A percentile compares a stretch with the other conserved stretches of the same genome.
phyloP scores from a whole-genome alignment of 352 stramenopile species.

The Aphanomyces cochlioides region DNA sequence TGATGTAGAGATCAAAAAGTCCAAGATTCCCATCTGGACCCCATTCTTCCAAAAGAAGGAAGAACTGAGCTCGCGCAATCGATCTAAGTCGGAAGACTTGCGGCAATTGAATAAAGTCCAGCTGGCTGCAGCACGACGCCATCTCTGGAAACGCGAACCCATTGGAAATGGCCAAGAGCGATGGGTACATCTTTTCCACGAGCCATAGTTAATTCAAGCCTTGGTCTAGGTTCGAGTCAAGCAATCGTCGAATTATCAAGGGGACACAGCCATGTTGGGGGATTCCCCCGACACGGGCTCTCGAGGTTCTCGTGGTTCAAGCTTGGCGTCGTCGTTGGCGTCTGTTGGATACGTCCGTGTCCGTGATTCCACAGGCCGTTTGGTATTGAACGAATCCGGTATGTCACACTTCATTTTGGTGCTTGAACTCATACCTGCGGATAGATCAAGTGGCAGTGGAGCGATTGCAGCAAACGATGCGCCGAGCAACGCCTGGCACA shows the following conservation, averaged over 20 bases:
- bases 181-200: slow-evolving; percentile 45
- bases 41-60: slow-evolving; percentile 7
- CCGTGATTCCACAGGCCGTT: slow-evolving; percentile 55
- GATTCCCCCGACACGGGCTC: slow-evolving; percentile 10
- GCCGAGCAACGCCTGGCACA: background rate
- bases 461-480: slow-evolving; percentile 35
- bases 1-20: background rate
- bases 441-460: background rate
- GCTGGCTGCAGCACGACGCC: slow-evolving; percentile 58
- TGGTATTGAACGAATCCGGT: slow-evolving; percentile 77
- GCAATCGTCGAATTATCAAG: background rate
- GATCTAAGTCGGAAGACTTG: background rate
- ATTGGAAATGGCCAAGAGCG: slow-evolving; percentile 65
- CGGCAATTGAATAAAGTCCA: slow-evolving; percentile 67
- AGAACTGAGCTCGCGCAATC: background rate
- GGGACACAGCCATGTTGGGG: slow-evolving; percentile 17
- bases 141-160: slow-evolving; percentile 77
- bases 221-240: background rate
- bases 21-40: slow-evolving; percentile 7
- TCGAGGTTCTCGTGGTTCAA: background rate
- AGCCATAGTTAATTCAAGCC: background rate
- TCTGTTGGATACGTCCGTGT: slow-evolving; percentile 77
- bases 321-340: slow-evolving; percentile 32
- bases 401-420: background rate
- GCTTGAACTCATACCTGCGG: background rate